Percentiles rank a stretch among this genome's conserved stretches.
Conservation (phyloP, 2,329 filamentous ascomycete genomes). For the Neofusicoccum ribis region DNA sequence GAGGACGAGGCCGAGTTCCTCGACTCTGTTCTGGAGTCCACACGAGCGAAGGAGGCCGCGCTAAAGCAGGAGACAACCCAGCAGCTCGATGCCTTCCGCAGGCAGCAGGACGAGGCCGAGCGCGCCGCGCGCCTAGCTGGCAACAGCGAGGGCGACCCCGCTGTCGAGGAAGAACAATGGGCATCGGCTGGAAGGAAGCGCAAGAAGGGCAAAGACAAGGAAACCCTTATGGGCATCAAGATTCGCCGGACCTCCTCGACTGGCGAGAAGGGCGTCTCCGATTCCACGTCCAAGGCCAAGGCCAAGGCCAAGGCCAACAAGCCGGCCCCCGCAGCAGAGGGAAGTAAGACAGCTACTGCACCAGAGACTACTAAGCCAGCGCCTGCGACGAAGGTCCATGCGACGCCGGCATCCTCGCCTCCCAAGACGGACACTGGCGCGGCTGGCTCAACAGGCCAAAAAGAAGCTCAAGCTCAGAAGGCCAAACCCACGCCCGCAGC, state of each 20-base stretch:
- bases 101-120: conserved; percentile 61
- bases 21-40: conserved; percentile 58
- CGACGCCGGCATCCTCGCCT: not conserved
- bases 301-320: too few species aligned
- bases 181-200: conserved; percentile 51
- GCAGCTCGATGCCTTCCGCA: conserved; percentile 59
- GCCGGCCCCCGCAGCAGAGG: not conserved
- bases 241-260: conserved; percentile 40
- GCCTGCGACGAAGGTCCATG: not conserved
- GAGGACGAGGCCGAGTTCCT: conserved; percentile 79
- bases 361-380: not conserved
- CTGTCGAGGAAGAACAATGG: conserved; percentile 50
- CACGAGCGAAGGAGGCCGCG: conserved; percentile 56
- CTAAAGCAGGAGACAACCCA: conserved; percentile 60
- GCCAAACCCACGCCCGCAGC: conserved; percentile 6
- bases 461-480: not conserved
- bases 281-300: not conserved
- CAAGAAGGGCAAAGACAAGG: conserved; percentile 46
- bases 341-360: not conserved
- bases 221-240: conserved; percentile 46
- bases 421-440: not conserved
- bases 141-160: conserved; percentile 31
- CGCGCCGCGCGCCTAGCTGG: conserved; percentile 45
- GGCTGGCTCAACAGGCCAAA: not conserved
- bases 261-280: conserved; percentile 12